Evolutionary conservation across 495 filamentous ascomycete genomes (phyloP).

Genomic region (Xylaria sp.): DNA sequence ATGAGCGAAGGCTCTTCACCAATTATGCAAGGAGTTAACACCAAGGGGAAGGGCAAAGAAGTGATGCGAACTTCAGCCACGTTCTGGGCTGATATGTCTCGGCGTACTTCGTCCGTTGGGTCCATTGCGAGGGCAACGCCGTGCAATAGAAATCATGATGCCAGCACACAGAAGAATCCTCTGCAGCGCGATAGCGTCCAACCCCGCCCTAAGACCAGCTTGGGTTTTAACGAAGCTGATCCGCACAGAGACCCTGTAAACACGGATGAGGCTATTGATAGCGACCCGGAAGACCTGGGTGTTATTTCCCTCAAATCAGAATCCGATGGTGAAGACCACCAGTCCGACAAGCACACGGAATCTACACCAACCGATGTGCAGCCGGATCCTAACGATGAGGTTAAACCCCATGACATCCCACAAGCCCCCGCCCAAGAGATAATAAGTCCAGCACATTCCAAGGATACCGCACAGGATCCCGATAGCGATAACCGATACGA

Average conservation of each 20-base stretch:
- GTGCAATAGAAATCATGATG: neutral
- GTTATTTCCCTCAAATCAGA: neutral
- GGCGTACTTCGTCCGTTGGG: neutral
- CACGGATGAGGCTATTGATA: neutral
- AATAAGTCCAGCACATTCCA: neutral
- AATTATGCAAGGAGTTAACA: neutral
- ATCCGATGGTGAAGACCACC: neutral
- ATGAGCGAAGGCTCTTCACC: neutral
- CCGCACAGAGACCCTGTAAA: neutral
- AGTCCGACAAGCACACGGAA: neutral
- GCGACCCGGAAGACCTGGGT: neutral
- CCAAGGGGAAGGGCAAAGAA: neutral
- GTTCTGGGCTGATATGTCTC: neutral
- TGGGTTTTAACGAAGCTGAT: neutral
- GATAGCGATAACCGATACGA: neutral
- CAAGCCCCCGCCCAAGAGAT: neutral
- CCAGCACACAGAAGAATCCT: neutral
- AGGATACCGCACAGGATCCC: neutral
- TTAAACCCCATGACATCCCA: neutral
- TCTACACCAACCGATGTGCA: neutral
- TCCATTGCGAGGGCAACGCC: neutral
- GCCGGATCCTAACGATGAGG: neutral
- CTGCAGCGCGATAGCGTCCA: too few relatives aligned
- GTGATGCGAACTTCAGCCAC: neutral
- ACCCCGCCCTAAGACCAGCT: neutral